Percentiles rank a stretch among this genome's conserved stretches.
These are phyloP conservation scores for Platismatia glauca DNA, from an alignment of 495 filamentous ascomycete species.

Conservation along the genomic window DNA sequence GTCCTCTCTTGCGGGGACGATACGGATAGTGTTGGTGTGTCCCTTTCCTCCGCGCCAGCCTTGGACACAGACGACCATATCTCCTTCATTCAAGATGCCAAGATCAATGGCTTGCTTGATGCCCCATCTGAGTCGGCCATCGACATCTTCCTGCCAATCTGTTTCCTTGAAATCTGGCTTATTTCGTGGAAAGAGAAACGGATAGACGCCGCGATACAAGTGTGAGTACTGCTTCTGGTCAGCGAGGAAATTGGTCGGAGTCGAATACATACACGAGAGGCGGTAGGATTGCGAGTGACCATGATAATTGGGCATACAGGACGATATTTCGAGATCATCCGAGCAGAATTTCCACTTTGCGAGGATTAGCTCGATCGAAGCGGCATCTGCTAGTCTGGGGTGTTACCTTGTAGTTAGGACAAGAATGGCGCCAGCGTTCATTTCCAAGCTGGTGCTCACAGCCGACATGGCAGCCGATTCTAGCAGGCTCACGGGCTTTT, in stretches of 20 bases:
- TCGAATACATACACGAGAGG: slow-evolving; percentile 54
- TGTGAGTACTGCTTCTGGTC: slow-evolving; percentile 58
- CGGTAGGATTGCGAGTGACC: slow-evolving; percentile 79
- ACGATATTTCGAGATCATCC: slow-evolving; percentile 93
- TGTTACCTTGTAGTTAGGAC: slow-evolving; percentile 80
- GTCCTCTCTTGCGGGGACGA: slow-evolving; percentile 58
- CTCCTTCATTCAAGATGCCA: slow-evolving; percentile 70
- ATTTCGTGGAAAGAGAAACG: slow-evolving; percentile 82
- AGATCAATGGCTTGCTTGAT: slow-evolving; percentile 75
- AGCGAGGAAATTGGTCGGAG: slow-evolving; percentile 13
- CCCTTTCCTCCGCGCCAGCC: slow-evolving; percentile 97
- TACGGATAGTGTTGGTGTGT: slow-evolving; percentile 89
- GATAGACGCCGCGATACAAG: slow-evolving; percentile 95
- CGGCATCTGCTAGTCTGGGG: background rate
- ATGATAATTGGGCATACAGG: slow-evolving; percentile 98
- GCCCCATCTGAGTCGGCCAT: slow-evolving; percentile 92
- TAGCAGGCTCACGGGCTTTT: slow-evolving; percentile 70
- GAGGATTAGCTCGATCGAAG: slow-evolving; percentile 25
- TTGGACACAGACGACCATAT: slow-evolving; percentile 88
- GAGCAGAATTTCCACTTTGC: slow-evolving; percentile 72
- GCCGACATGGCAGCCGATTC: slow-evolving; percentile 95
- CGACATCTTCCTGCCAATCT: slow-evolving; percentile 96
- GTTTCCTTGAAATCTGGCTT: slow-evolving; percentile 91
- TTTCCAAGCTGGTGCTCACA: slow-evolving; percentile 84
- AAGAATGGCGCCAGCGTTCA: slow-evolving; percentile 91